These are phyloP conservation scores for Eucalyptus victrix DNA, from an alignment of 345 rosid species.

Conservation along the genomic window DNA sequence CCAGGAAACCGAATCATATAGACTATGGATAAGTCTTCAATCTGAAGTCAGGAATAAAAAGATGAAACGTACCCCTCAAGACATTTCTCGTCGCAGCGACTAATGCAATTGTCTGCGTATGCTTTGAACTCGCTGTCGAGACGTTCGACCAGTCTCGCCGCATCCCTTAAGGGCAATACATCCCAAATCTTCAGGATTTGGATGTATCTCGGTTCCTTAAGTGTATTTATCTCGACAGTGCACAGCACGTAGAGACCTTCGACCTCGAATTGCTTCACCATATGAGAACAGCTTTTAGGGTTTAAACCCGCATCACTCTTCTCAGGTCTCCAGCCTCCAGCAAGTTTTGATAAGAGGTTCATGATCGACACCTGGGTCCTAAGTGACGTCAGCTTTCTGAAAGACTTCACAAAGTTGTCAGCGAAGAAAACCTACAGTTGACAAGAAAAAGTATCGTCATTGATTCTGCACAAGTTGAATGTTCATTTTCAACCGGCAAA, in stretches of 20 bases:
- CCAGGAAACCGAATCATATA: neutral
- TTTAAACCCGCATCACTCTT: slow-evolving; percentile 1
- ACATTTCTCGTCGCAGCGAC: neutral
- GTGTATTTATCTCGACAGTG: slow-evolving; percentile 21
- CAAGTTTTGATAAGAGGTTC: slow-evolving; percentile 19
- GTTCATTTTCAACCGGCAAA: neutral
- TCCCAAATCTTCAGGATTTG: neutral
- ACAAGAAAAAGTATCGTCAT: neutral
- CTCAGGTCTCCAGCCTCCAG: slow-evolving; percentile 41
- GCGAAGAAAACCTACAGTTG: slow-evolving; percentile 23
- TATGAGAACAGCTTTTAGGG: slow-evolving; percentile 8
- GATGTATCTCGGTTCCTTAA: neutral
- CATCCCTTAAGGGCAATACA: neutral
- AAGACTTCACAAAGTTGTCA: slow-evolving; percentile 31
- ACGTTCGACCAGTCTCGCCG: neutral
- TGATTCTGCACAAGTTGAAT: neutral
- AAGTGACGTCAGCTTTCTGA: slow-evolving; percentile 16
- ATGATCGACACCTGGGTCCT: slow-evolving; percentile 3
- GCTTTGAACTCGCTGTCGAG: neutral
- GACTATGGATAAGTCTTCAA: neutral
- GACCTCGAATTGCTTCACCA: slow-evolving; percentile 31
- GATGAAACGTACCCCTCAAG: neutral
- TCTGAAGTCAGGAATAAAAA: neutral
- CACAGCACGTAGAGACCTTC: slow-evolving; percentile 18
- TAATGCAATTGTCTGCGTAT: neutral